These are phyloP conservation scores for Rhodotorula kratochvilovae DNA, from an alignment of 768 basidiomycete species.

Conservation along the genomic window DNA sequence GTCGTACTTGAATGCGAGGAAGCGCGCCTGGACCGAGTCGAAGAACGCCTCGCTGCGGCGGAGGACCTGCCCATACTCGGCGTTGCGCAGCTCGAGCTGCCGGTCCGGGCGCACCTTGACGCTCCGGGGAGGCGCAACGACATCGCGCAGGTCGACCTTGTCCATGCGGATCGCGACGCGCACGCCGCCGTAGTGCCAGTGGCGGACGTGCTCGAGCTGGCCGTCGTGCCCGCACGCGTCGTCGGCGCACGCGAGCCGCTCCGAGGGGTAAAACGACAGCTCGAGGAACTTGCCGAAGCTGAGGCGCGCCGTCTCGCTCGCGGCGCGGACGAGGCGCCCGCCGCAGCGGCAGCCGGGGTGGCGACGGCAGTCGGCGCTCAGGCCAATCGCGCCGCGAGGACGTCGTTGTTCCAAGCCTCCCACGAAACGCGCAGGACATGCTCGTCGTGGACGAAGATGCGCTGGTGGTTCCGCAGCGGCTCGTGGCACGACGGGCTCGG, in stretches of 20 bases:
- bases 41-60: slow-evolving; percentile 59
- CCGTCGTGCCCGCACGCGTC: slow-evolving; percentile 92
- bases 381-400: slow-evolving; percentile 71
- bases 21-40: slow-evolving; percentile 50
- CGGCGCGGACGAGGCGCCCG: slow-evolving; percentile 77
- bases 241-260: slow-evolving; percentile 74
- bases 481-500: slow-evolving; percentile 78
- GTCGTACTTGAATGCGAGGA: slow-evolving; percentile 40
- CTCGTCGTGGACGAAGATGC: slow-evolving; percentile 84
- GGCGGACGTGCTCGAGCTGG: slow-evolving; percentile 85
- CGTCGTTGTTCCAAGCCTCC: slow-evolving; percentile 28
- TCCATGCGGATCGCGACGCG: slow-evolving; percentile 74
- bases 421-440: slow-evolving; percentile 66
- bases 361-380: slow-evolving; percentile 69
- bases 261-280: slow-evolving; percentile 81
- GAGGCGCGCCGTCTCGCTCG: slow-evolving; percentile 81
- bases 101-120: slow-evolving; percentile 81
- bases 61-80: slow-evolving; percentile 75
- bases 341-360: slow-evolving; percentile 57
- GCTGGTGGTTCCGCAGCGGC: slow-evolving; percentile 74
- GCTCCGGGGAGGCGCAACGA: slow-evolving; percentile 80
- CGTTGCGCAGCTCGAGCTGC: slow-evolving; percentile 82
- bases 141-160: slow-evolving; percentile 72
- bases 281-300: slow-evolving; percentile 96
- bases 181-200: slow-evolving; percentile 61